Conservation (phyloP, 495 filamentous ascomycete species). For the Collariella sp. region DNA sequence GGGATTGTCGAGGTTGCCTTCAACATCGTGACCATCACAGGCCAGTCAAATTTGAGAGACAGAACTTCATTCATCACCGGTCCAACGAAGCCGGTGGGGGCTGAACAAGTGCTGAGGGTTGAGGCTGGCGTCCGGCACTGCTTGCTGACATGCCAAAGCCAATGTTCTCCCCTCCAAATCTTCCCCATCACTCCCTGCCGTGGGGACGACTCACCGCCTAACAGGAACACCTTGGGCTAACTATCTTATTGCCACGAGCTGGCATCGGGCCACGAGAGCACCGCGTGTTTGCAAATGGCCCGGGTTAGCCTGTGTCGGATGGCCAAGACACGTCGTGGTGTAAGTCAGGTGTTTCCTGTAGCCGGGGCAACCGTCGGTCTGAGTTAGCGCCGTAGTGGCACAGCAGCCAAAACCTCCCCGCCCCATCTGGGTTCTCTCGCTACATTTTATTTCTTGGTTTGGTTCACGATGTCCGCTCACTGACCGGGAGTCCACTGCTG, state of each 20-base stretch:
- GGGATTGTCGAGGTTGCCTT: slow-evolving; percentile 11
- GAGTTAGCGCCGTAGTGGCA: neutral
- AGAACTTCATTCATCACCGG: slow-evolving; percentile 10
- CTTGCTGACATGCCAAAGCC: neutral
- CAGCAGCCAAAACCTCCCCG: neutral
- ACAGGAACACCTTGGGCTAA: slow-evolving; percentile 2
- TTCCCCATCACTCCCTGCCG: neutral
- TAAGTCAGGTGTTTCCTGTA: slow-evolving; percentile 19
- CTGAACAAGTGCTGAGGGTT: slow-evolving; percentile 3
- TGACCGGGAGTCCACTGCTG: neutral
- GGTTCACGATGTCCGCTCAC: neutral
- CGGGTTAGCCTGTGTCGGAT: neutral
- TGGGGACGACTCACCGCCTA: slow-evolving; percentile 10
- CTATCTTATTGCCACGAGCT: neutral
- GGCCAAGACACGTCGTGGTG: neutral
- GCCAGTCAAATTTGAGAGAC: slow-evolving; percentile 12
- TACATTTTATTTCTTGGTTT: neutral
- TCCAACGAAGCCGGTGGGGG: slow-evolving; percentile 7
- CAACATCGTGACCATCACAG: slow-evolving; percentile 8
- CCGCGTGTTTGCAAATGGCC: neutral
- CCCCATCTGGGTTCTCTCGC: neutral
- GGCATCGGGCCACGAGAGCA: slow-evolving; percentile 9
- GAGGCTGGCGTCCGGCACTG: neutral
- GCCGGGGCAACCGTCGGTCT: slow-evolving; percentile 8
- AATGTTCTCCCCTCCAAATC: neutral